Percentiles rank a stretch among this genome's conserved stretches.
Conservation (phyloP, 1,284 basidiomycete genomes). For the Abortiporus biennis region DNA sequence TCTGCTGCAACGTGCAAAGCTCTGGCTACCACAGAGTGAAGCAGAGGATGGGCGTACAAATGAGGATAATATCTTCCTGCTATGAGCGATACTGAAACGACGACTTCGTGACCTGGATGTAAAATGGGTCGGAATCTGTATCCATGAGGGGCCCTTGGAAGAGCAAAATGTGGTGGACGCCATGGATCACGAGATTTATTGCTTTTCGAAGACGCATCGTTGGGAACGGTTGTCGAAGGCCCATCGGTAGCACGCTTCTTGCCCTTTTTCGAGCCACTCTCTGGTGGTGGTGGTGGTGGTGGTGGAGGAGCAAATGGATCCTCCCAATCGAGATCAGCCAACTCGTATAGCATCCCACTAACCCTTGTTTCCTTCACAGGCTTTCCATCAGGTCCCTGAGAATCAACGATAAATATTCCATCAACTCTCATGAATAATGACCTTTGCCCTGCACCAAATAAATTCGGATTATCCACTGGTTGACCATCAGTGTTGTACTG, state of each 20-base stretch:
- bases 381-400: constrained; percentile 28
- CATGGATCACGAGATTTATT: constrained; percentile 30
- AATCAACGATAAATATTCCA: constrained; percentile 53
- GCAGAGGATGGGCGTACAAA: constrained; percentile 54
- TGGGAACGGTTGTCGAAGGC: constrained; percentile 6
- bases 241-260: constrained; percentile 14
- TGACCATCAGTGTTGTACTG: background rate
- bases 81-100: constrained; percentile 59
- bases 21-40: constrained; percentile 34
- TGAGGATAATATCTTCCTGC: constrained; percentile 72
- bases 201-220: constrained; percentile 7
- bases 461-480: constrained; percentile 22
- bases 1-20: constrained; percentile 25
- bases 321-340: constrained; percentile 66
- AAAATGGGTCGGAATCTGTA: constrained; percentile 68
- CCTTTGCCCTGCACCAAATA: constrained; percentile 45
- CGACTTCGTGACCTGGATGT: constrained; percentile 52
- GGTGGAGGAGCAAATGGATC: too few species aligned
- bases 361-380: constrained; percentile 52
- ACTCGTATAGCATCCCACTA: constrained; percentile 65
- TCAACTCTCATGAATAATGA: constrained; percentile 66
- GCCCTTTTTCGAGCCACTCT: constrained; percentile 12
- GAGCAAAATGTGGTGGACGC: constrained; percentile 33
- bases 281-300: background rate
- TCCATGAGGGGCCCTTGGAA: constrained; percentile 57